Evolutionary conservation across 805 yeast genomes (phyloP), one percentile per base, ranked within the genome.

Genomic region (Lipomyces kockii): DNA sequence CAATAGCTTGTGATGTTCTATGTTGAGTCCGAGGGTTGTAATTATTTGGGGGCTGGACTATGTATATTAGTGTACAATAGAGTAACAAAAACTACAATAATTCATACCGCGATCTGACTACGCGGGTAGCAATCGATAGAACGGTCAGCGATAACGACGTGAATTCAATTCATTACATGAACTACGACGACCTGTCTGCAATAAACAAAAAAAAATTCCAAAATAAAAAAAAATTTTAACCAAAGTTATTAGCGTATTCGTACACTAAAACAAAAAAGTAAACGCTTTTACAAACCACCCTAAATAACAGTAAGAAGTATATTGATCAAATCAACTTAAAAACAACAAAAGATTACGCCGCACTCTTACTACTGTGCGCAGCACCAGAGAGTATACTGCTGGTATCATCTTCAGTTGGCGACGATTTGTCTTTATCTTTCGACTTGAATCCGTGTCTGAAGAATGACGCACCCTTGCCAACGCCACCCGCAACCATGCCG

Each of bases 401-500:
- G 1, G 53, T 56, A 58, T 68, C 71, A n/a, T 68, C 71, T 12
- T 37, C 39, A 37, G 39, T 17, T 37, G 20, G 35, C n/a, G 32
- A n/a, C 22, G 55, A 37, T 8, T 59, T 52, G 22, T 55, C 32
- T 32, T 22, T 49, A n/a, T 64, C 61, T 62, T 63, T 65, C n/a
- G 51, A 27, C 43, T 55, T 53, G 25, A 58, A 58, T 11, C 66
- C 66, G 32, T 61, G 64, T 25, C 53, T 22, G 27, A 63, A 46
- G 46, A 67, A 65, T 20, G 69, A 64, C 27, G 76, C 71, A 14
- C 74, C 73, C 55, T 65, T 71, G 43, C 55, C 61, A 32, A 70
- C 85, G 53, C 81, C 83, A 60, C 85, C 85, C 8, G 82, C 78
- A 61, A 83, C 83, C 20, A 79, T 62, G 27, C 87, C 89, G 55